Evolutionary conservation across 495 filamentous ascomycete genomes (phyloP).

Genomic region (Eremomyces bilateralis): DNA sequence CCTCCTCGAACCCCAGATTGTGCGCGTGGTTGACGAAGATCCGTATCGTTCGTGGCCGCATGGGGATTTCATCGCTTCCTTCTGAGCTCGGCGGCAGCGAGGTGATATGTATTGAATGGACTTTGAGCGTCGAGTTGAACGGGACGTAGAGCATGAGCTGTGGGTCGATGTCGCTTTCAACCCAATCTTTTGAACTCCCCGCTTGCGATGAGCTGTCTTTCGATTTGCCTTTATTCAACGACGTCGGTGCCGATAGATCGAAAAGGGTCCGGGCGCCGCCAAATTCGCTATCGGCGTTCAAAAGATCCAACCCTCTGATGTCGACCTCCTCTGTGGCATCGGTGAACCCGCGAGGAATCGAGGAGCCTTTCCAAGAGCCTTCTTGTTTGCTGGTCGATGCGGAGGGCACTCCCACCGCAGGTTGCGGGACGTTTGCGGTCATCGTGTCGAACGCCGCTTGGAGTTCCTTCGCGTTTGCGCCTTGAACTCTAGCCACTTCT

Average conservation of each 20-base stretch:
- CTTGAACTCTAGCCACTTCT: conserved; percentile 43
- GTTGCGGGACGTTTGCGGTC: conserved; percentile 28
- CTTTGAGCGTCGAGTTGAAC: conserved; percentile 72
- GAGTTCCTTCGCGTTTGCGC: conserved; percentile 49
- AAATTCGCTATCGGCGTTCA: conserved; percentile 58
- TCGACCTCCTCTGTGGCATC: conserved; percentile 73
- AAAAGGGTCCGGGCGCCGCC: conserved; percentile 55
- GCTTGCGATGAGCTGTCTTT: too few species aligned
- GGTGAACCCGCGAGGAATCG: conserved; percentile 55
- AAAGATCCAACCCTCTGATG: conserved; percentile 54
- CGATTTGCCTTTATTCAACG: conserved; percentile 33
- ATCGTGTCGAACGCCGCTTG: conserved; percentile 50
- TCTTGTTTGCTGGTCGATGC: not conserved
- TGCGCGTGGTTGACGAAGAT: conserved; percentile 72
- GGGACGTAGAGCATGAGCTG: conserved; percentile 89
- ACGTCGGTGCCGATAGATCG: conserved; percentile 40
- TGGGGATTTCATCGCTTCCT: conserved; percentile 46
- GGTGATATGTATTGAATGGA: conserved; percentile 78
- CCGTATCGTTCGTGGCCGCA: conserved; percentile 67
- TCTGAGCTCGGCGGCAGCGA: conserved; percentile 40
- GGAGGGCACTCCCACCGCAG: not conserved
- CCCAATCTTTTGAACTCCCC: conserved; percentile 43
- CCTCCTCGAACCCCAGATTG: conserved; percentile 88
- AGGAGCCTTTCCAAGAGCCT: conserved; percentile 45
- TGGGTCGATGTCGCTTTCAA: conserved; percentile 98